These are phyloP conservation scores for Alternaria metachromatica DNA, from an alignment of 2,329 filamentous ascomycete species.

Conservation along the genomic window DNA sequence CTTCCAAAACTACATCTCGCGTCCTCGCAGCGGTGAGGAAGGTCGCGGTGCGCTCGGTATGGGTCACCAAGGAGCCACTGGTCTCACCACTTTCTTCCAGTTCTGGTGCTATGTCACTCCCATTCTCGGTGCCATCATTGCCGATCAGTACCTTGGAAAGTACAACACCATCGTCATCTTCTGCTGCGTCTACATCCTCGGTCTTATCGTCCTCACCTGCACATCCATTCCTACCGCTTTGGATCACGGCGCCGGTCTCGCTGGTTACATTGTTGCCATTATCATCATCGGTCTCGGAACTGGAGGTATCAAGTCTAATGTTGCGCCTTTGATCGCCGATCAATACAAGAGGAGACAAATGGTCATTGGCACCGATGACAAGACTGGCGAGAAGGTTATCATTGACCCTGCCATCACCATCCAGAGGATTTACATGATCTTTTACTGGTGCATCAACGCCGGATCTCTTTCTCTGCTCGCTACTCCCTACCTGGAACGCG, in stretches of 20 bases:
- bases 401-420: slow-evolving; percentile 57
- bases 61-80: slow-evolving; percentile 54
- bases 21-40: slow-evolving; percentile 46
- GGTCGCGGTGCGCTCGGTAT: slow-evolving; percentile 53
- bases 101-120: slow-evolving; percentile 47
- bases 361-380: slow-evolving; percentile 51
- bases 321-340: slow-evolving; percentile 61
- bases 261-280: slow-evolving; percentile 65
- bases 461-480: slow-evolving; percentile 72
- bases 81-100: slow-evolving; percentile 56
- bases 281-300: slow-evolving; percentile 76
- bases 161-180: slow-evolving; percentile 75
- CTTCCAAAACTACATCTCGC: slow-evolving; percentile 60
- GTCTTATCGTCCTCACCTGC: slow-evolving; percentile 70
- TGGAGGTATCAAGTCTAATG: slow-evolving; percentile 83
- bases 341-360: slow-evolving; percentile 54
- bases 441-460: slow-evolving; percentile 76
- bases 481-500: slow-evolving; percentile 73
- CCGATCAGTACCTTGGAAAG: slow-evolving; percentile 74
- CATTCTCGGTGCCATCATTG: slow-evolving; percentile 55
- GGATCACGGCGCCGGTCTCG: slow-evolving; percentile 65
- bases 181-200: slow-evolving; percentile 67
- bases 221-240: slow-evolving; percentile 71
- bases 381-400: slow-evolving; percentile 55
- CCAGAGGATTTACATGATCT: slow-evolving; percentile 63